phyloP scores from a whole-genome alignment of 2,329 filamentous ascomycete species.

The Coniosporium tulheliwenetii region DNA sequence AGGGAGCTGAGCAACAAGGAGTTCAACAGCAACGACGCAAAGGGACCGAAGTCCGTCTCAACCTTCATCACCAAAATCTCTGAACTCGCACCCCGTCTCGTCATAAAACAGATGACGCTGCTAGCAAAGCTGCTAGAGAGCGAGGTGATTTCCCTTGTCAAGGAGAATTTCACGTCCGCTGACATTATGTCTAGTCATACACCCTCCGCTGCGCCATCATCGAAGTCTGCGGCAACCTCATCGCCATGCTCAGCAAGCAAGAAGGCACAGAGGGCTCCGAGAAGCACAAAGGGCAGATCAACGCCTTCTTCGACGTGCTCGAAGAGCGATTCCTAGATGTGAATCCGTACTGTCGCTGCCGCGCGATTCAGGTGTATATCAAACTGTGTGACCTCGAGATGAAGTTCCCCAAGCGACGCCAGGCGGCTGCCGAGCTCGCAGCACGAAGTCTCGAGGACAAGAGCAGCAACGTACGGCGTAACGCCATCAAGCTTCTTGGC shows the following conservation, averaged over 20 bases:
- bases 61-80: slow-evolving; percentile 87
- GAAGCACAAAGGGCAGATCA: slow-evolving; percentile 86
- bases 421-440: slow-evolving; percentile 75
- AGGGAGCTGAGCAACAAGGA: slow-evolving; percentile 93
- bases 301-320: slow-evolving; percentile 91
- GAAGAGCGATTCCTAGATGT: slow-evolving; percentile 93
- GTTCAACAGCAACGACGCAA: slow-evolving; percentile 92
- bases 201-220: slow-evolving; percentile 86
- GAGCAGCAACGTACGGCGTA: slow-evolving; percentile 90
- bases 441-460: slow-evolving; percentile 88
- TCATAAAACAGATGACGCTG: slow-evolving; percentile 95
- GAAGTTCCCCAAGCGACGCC: slow-evolving; percentile 85
- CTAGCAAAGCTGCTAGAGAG: slow-evolving; percentile 90
- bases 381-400: slow-evolving; percentile 88
- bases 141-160: slow-evolving; percentile 40
- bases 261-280: slow-evolving; percentile 66
- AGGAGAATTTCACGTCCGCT: not conserved
- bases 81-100: slow-evolving; percentile 74
- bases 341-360: slow-evolving; percentile 88
- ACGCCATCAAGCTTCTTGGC: slow-evolving; percentile 83
- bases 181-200: slow-evolving; percentile 48
- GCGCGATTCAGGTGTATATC: slow-evolving; percentile 84
- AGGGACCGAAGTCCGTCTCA: slow-evolving; percentile 90
- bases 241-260: slow-evolving; percentile 76
- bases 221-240: slow-evolving; percentile 92